Conservation (phyloP, 2,329 filamentous ascomycete species). For the Pseudocercospora fijiensis region DNA sequence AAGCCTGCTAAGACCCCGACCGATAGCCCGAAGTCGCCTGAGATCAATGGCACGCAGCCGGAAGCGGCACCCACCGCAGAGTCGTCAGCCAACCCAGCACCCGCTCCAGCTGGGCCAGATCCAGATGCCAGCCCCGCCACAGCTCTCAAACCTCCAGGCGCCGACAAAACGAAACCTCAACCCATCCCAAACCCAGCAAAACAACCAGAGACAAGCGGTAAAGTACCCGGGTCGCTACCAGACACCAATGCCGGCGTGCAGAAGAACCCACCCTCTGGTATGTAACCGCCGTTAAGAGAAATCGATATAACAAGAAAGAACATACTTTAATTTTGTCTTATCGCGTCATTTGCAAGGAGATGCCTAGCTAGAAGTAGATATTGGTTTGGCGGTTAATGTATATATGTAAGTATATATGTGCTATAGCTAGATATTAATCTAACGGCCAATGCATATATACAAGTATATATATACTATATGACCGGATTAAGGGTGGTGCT, state of each 20-base stretch:
- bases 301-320: too few relatives aligned
- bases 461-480: too few relatives aligned
- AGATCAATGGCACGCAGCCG: slow-evolving; percentile 6
- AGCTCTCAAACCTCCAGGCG: slow-evolving; percentile 8
- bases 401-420: too few relatives aligned
- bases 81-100: not conserved
- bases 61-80: not conserved
- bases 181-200: not conserved
- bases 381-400: not conserved
- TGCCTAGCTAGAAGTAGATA: too few relatives aligned
- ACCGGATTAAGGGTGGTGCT: too few relatives aligned
- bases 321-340: too few relatives aligned
- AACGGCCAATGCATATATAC: too few relatives aligned
- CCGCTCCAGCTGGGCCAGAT: slow-evolving; percentile 8
- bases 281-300: too few relatives aligned
- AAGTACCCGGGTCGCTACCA: not conserved
- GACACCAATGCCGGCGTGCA: slow-evolving; percentile 2
- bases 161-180: not conserved
- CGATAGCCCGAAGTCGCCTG: not conserved
- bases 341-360: not conserved
- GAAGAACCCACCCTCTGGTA: not conserved
- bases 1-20: slow-evolving; percentile 4
- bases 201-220: slow-evolving; percentile 6
- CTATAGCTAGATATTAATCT: too few relatives aligned
- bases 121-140: slow-evolving; percentile 23